A percentile compares a stretch with the other conserved stretches of the same genome.
Evolutionary conservation across 2,329 filamentous ascomycete species (phyloP).

Genomic region (Cladophialophora exuberans): DNA sequence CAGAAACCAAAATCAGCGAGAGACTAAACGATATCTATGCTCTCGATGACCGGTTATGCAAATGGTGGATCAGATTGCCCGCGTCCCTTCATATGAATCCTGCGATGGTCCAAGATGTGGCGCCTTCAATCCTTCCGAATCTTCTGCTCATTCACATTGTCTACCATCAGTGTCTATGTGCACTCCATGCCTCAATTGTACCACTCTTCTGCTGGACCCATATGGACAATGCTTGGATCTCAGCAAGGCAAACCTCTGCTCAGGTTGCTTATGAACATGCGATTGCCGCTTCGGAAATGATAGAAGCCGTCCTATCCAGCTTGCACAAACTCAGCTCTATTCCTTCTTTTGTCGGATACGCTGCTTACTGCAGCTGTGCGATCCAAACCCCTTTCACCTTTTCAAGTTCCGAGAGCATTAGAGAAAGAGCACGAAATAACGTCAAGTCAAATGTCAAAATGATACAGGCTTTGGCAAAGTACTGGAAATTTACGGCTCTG

Average conservation of each 20-base stretch:
- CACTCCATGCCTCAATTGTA: slow-evolving; percentile 17
- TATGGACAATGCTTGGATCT: slow-evolving; percentile 1
- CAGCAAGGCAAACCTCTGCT: slow-evolving; percentile 13
- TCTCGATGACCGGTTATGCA: slow-evolving; percentile 12
- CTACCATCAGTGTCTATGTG: slow-evolving; percentile 17
- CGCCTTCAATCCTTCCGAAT: slow-evolving; percentile 5
- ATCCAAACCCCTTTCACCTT: slow-evolving; percentile 19
- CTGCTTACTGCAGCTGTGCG: slow-evolving; percentile 13
- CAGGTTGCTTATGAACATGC: slow-evolving; percentile 16
- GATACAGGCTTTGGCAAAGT: slow-evolving; percentile 10
- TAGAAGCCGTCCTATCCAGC: slow-evolving; percentile 4
- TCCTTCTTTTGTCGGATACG: slow-evolving; percentile 16
- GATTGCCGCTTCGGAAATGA: slow-evolving; percentile 7
- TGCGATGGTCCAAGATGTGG: not conserved
- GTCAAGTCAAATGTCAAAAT: slow-evolving; percentile 11
- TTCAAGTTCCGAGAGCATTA: not conserved
- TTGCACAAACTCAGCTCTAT: not conserved
- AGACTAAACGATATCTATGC: slow-evolving; percentile 13
- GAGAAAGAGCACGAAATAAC: slow-evolving; percentile 5
- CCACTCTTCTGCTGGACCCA: slow-evolving; percentile 17
- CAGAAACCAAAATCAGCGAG: slow-evolving; percentile 5
- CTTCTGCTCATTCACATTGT: slow-evolving; percentile 14
- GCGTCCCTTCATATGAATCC: slow-evolving; percentile 1
- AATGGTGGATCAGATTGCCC: slow-evolving; percentile 13
- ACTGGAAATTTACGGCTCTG: slow-evolving; percentile 18